phyloP scores from a whole-genome alignment of 768 basidiomycete genomes.

The Russula brevipes region DNA sequence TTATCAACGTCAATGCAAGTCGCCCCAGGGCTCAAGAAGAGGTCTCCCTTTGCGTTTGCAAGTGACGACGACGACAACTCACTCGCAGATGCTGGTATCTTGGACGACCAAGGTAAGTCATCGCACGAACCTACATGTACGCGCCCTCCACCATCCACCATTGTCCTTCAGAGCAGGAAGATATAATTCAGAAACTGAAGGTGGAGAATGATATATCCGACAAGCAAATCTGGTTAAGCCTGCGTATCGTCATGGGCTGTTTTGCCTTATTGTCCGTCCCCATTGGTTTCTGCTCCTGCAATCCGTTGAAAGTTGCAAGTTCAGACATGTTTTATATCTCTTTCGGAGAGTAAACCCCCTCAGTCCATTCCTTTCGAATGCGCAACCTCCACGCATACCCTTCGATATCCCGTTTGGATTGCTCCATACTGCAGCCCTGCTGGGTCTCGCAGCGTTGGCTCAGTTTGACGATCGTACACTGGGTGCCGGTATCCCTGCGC shows the following conservation, averaged over 20 bases:
- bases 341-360: conserved; percentile 45
- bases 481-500: not conserved
- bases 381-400: conserved; percentile 14
- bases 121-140: not conserved
- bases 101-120: conserved; percentile 17
- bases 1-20: not conserved
- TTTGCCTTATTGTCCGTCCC: conserved; percentile 17
- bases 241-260: conserved; percentile 31
- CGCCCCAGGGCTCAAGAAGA: conserved; percentile 12
- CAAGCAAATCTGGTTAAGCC: conserved; percentile 36
- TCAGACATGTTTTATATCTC: conserved; percentile 34
- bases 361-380: conserved; percentile 37
- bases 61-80: not conserved
- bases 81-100: not conserved
- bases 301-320: conserved; percentile 2
- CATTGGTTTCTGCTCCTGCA: not conserved
- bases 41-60: conserved; percentile 8
- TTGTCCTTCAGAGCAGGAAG: conserved; percentile 50
- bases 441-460: conserved; percentile 3
- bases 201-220: conserved; percentile 41
- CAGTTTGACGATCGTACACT: not conserved
- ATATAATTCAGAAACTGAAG: conserved; percentile 47
- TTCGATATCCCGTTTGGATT: conserved; percentile 25
- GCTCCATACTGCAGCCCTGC: conserved; percentile 18
- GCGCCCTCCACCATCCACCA: not conserved